Conservation (phyloP, 2,329 filamentous ascomycete genomes). For the Chrysoporthe deuterocubensis region DNA sequence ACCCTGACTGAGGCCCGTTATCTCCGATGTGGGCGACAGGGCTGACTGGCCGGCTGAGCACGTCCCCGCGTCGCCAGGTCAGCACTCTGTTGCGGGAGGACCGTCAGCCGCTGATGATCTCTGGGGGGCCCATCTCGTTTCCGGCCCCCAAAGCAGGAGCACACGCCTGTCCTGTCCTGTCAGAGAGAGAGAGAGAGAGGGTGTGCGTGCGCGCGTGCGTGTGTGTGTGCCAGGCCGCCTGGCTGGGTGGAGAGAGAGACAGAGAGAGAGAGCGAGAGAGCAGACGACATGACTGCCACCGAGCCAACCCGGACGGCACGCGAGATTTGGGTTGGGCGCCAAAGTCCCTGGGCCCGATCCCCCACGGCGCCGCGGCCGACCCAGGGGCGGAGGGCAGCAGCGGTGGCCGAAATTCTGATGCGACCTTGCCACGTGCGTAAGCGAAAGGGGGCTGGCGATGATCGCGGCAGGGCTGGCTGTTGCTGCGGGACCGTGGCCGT, state of each 20-base stretch:
- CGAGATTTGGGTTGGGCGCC: slow-evolving; percentile 8
- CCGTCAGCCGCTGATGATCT: background rate
- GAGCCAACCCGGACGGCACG: background rate
- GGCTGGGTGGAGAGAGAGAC: too few species aligned
- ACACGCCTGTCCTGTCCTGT: background rate
- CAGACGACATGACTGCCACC: background rate
- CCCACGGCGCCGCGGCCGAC: background rate
- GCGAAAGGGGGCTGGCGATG: slow-evolving; percentile 25
- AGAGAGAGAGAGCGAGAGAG: too few species aligned
- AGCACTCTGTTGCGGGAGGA: slow-evolving; percentile 12
- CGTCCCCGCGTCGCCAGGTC: background rate
- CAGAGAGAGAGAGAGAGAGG: too few species aligned
- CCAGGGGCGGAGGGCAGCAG: background rate
- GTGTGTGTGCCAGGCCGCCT: too few species aligned
- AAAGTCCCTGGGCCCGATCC: background rate
- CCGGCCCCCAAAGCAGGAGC: background rate
- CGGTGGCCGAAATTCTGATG: slow-evolving; percentile 26
- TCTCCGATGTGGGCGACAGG: slow-evolving; percentile 12
- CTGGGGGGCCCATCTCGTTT: background rate
- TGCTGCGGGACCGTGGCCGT: background rate
- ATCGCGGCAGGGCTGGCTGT: background rate
- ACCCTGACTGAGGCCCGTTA: background rate
- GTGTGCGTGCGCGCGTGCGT: too few species aligned
- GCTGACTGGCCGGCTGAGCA: background rate
- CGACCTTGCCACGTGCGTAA: slow-evolving; percentile 28